Conservation (phyloP, 495 filamentous ascomycete genomes). For the Cercophora sp. region DNA sequence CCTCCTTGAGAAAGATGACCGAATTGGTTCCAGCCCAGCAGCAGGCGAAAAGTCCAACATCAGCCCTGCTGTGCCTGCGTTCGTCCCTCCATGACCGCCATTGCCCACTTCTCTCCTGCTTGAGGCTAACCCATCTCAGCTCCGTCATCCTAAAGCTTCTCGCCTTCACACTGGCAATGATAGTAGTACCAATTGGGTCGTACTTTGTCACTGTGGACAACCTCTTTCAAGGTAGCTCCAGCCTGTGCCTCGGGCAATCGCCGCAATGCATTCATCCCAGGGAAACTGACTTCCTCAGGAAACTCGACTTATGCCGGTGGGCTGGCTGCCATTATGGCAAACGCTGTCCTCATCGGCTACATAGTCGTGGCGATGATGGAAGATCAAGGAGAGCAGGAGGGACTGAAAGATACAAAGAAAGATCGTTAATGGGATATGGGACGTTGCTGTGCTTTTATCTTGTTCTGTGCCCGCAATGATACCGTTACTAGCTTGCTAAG, state of each 20-base stretch:
- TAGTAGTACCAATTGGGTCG: slow-evolving; percentile 73
- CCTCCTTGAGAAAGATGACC: slow-evolving; percentile 52
- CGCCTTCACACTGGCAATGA: slow-evolving; percentile 87
- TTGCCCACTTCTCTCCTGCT: not conserved
- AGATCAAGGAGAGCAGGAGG: slow-evolving; percentile 65
- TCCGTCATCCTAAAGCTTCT: slow-evolving; percentile 86
- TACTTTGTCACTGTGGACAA: slow-evolving; percentile 79
- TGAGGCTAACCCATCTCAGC: slow-evolving; percentile 40
- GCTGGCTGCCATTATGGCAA: slow-evolving; percentile 81
- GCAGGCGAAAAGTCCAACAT: slow-evolving; percentile 45
- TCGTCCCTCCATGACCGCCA: not conserved
- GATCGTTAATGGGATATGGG: too few relatives aligned
- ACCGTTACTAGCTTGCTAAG: too few relatives aligned
- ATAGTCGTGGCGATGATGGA: slow-evolving; percentile 88
- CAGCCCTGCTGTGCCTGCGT: slow-evolving; percentile 71
- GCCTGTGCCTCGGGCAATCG: not conserved
- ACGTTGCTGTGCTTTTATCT: not conserved
- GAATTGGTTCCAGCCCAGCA: slow-evolving; percentile 31
- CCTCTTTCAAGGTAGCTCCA: slow-evolving; percentile 65
- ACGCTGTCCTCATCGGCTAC: slow-evolving; percentile 86
- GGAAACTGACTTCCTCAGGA: slow-evolving; percentile 45
- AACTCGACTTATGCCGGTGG: slow-evolving; percentile 84
- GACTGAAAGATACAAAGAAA: slow-evolving; percentile 53
- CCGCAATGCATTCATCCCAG: not conserved
- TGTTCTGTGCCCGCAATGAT: too few relatives aligned